These are phyloP conservation scores for Leishmania major DNA, from an alignment of 208 protist genomes.

Conservation along the genomic window DNA sequence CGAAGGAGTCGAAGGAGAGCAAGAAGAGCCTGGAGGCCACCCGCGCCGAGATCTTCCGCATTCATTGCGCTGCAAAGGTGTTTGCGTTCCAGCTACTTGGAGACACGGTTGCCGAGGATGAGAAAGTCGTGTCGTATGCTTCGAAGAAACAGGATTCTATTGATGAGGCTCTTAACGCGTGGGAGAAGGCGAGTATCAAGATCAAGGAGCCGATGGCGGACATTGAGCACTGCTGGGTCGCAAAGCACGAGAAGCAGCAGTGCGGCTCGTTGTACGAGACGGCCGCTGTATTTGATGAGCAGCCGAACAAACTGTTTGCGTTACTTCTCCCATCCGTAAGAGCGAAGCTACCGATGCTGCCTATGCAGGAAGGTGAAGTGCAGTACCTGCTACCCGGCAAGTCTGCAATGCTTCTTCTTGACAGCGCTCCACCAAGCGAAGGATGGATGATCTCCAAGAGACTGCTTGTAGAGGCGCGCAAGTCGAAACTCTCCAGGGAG, in stretches of 20 bases:
- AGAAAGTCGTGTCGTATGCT: constrained; percentile 47
- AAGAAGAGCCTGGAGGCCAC: constrained; percentile 63
- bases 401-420: constrained; percentile 52
- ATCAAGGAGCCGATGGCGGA: constrained; percentile 70
- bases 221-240: constrained; percentile 57
- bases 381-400: constrained; percentile 49
- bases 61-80: constrained; percentile 68
- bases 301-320: constrained; percentile 29
- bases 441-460: constrained; percentile 45
- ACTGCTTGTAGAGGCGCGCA: constrained; percentile 34
- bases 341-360: constrained; percentile 51
- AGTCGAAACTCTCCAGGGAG: constrained; percentile 37
- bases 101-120: constrained; percentile 36
- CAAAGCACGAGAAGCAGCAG: constrained; percentile 53
- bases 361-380: constrained; percentile 57
- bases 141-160: constrained; percentile 64
- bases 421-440: constrained; percentile 38
- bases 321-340: constrained; percentile 36
- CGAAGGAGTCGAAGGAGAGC: constrained; percentile 72
- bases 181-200: constrained; percentile 49
- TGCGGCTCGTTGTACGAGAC: constrained; percentile 40
- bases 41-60: constrained; percentile 61
- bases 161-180: constrained; percentile 60
- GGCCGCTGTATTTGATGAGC: constrained; percentile 45
- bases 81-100: constrained; percentile 72